Base-by-base conservation (phyloP, 1,284 basidiomycete species). In the Apiotrichum akiyoshidainum region DNA sequence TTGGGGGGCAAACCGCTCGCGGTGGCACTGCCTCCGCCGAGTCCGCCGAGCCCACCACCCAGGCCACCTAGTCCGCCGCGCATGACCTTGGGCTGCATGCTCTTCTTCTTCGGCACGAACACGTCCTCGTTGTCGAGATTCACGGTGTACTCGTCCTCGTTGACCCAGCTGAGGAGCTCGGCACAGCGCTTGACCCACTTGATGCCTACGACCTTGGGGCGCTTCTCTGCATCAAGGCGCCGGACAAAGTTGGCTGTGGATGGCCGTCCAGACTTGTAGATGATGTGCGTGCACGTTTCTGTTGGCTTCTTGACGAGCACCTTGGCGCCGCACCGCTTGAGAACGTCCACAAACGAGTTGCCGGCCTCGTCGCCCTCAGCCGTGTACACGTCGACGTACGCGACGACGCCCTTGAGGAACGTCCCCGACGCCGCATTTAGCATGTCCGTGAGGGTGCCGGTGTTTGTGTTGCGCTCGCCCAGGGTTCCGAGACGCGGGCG, bases 151-250 rank as follows among this genome's bases (percentile, higher is more conserved):
- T 79, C 81, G 3, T 78, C 76, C 70, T 94, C 92, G 10, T 86
- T 86, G 2, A 89, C 83, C 46, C 78, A 82, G 44, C 78, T 75
- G 22, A 85, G 82, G 58, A 85, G 82, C 70, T 94, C 90, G 13
- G 85, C 88, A 65, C 89, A 92, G 67, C 88, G 85, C 1, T 92
- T 89, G 3, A 95, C 89, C 92, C 92, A 96, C n/a, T 84, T 86
- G 64, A 94, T 90, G 13, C 90, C 89, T 14, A 96, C 88, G 13
- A 94, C 85, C 44, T 68, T 61, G n/a, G 81, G 73, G 66, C 58
- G 55, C 34, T 88, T 85, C 39, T 84, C 79, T 22, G 64, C 56
- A 10, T 67, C 64, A 47, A 75, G 70, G 79, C 68, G 66, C 85
- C 89, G 85, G 71, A 88, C 92, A 61, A 86, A 86, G 31, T 83